Conservation (phyloP, 164 flowering plant genomes). For the Chloranthus sessilifolius region DNA sequence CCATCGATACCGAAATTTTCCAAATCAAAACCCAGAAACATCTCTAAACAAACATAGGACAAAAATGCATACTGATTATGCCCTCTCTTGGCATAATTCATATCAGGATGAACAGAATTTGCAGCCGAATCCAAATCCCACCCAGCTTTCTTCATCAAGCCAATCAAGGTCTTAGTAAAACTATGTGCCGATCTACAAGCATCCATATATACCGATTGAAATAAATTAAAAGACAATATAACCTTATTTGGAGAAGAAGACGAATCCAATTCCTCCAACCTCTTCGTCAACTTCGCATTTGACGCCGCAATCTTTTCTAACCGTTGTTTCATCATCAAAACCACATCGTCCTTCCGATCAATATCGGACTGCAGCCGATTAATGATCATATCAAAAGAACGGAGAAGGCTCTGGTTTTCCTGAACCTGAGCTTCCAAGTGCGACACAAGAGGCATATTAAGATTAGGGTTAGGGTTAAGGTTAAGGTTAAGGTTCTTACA, state of each 20-base stretch:
- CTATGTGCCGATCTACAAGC: constrained; percentile 41
- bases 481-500: constrained; percentile 24
- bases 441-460: constrained; percentile 41
- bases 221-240: constrained; percentile 53
- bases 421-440: constrained; percentile 75
- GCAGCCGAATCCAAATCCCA: constrained; percentile 92
- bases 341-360: constrained; percentile 60
- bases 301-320: constrained; percentile 37
- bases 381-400: constrained; percentile 55
- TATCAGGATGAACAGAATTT: constrained; percentile 47
- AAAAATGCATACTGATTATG: constrained; percentile 69
- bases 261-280: constrained; percentile 24
- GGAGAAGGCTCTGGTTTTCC: constrained; percentile 86
- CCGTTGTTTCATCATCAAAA: constrained; percentile 38
- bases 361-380: constrained; percentile 73
- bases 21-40: constrained; percentile 64
- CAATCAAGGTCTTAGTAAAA: constrained; percentile 66
- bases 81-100: constrained; percentile 54
- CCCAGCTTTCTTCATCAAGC: constrained; percentile 64
- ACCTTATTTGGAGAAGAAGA: constrained; percentile 28
- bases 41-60: constrained; percentile 77
- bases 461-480: constrained; percentile 22
- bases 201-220: constrained; percentile 59
- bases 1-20: constrained; percentile 45
- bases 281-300: constrained; percentile 40